Conservation (phyloP, 2,329 filamentous ascomycete species). For the Didymella pomorum region DNA sequence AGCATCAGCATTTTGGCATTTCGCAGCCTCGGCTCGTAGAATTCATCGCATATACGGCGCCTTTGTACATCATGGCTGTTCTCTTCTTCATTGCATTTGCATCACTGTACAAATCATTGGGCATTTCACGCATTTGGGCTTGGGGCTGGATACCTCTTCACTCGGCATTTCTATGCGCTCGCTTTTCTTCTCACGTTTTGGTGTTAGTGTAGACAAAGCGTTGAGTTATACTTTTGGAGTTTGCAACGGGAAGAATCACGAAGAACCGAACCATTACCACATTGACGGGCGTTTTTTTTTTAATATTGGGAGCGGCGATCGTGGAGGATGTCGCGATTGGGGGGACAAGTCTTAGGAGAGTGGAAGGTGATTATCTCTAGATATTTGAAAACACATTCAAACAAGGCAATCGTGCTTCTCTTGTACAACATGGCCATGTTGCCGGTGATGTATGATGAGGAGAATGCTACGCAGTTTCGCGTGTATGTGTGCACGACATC, state of each 20-base stretch:
- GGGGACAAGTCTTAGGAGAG: constrained; percentile 2
- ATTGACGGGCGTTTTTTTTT: constrained; percentile 19
- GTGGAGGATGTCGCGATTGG: background rate
- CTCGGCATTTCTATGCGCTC: constrained; percentile 14
- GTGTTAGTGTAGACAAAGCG: constrained; percentile 9
- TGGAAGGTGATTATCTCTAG: constrained; percentile 6
- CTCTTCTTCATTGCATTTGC: constrained; percentile 27
- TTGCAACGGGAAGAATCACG: constrained; percentile 10
- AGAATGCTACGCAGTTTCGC: too few species aligned
- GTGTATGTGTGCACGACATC: too few species aligned
- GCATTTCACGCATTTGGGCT: constrained; percentile 19
- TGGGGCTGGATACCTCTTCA: constrained; percentile 12
- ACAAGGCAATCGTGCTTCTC: background rate
- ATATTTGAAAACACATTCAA: constrained; percentile 9
- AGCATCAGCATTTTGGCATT: constrained; percentile 22
- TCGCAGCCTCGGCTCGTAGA: constrained; percentile 18
- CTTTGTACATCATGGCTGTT: constrained; percentile 37
- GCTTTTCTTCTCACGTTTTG: background rate
- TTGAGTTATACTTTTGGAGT: constrained; percentile 13
- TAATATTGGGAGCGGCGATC: constrained; percentile 11
- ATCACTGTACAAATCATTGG: constrained; percentile 34
- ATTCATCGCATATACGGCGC: constrained; percentile 30
- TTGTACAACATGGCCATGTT: background rate
- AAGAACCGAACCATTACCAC: constrained; percentile 20
- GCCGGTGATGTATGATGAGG: too few species aligned